These are phyloP conservation scores for Calonectria honghensis DNA, from an alignment of 2,329 filamentous ascomycete genomes.

Conservation along the genomic window DNA sequence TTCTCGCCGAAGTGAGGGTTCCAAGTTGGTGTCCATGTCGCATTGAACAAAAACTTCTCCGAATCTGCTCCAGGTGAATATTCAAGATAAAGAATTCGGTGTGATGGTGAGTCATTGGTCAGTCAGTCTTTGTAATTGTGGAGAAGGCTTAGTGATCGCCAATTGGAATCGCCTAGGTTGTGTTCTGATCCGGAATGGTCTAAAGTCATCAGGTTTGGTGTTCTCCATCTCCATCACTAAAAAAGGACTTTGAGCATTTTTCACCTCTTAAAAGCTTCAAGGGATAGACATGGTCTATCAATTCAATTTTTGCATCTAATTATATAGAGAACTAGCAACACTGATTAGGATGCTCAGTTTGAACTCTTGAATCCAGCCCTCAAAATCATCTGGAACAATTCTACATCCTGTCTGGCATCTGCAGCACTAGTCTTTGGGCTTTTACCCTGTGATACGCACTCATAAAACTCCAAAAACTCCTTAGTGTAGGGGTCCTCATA, in stretches of 20 bases:
- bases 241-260: no score
- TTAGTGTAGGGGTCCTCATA: slow-evolving; percentile 64
- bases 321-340: no score
- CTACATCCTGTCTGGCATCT: slow-evolving; percentile 53
- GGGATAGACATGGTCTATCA: no score
- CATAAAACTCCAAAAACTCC: slow-evolving; percentile 56
- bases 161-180: not conserved
- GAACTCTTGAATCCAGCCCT: slow-evolving; percentile 20
- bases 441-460: slow-evolving; percentile 48
- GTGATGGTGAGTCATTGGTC: not conserved
- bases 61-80: not conserved
- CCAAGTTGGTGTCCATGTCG: not conserved
- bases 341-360: not conserved
- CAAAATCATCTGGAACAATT: slow-evolving; percentile 45
- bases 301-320: no score
- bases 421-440: slow-evolving; percentile 56
- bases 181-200: not conserved
- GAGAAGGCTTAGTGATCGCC: slow-evolving; percentile 17
- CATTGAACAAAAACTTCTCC: not conserved
- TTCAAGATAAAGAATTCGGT: not conserved
- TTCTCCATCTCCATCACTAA: no score
- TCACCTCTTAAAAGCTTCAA: no score
- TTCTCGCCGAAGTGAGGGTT: not conserved
- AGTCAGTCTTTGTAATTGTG: slow-evolving; percentile 19
- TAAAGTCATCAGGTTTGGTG: not conserved